phyloP scores from a whole-genome alignment of 208 protist genomes.

The Trypanosoma boissoni region DNA sequence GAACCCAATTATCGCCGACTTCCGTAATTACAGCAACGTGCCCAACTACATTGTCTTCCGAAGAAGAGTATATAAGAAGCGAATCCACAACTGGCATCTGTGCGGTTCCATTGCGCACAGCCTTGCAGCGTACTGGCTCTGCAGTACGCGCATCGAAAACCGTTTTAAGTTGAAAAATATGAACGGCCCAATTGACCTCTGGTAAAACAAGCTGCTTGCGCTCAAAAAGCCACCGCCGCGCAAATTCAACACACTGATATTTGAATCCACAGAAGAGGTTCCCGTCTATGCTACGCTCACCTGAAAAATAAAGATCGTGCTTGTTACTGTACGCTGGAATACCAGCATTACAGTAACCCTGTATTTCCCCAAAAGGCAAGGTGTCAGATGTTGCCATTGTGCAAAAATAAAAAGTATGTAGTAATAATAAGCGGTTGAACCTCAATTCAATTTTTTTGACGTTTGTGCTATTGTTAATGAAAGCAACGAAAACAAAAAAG shows the following conservation, averaged over 20 bases:
- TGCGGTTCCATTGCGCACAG: conserved; percentile 54
- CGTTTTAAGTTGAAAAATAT: conserved; percentile 68
- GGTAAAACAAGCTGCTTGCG: conserved; percentile 76
- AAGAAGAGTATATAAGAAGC: conserved; percentile 73
- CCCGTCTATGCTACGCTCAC: conserved; percentile 72
- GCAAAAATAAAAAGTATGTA: conserved; percentile 10
- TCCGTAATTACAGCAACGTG: conserved; percentile 85
- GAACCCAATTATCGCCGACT: conserved; percentile 81
- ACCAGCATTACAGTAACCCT: conserved; percentile 69
- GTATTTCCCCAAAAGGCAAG: conserved; percentile 67
- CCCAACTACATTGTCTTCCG: conserved; percentile 42
- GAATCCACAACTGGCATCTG: conserved; percentile 70
- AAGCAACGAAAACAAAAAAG: conserved; percentile 1
- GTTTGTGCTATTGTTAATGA: conserved; percentile 2
- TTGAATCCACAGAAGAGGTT: conserved; percentile 86
- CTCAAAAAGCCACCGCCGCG: conserved; percentile 80
- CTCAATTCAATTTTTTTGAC: not conserved
- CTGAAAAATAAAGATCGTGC: conserved; percentile 84
- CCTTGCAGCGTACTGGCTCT: conserved; percentile 37
- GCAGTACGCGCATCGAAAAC: conserved; percentile 66
- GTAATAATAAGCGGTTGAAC: conserved; percentile 9
- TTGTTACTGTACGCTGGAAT: conserved; percentile 90
- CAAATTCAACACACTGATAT: conserved; percentile 90
- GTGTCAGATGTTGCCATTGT: conserved; percentile 5
- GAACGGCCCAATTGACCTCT: conserved; percentile 78